These are phyloP conservation scores for Phytopythium litorale DNA, from an alignment of 352 stramenopile genomes.

Conservation along the genomic window DNA sequence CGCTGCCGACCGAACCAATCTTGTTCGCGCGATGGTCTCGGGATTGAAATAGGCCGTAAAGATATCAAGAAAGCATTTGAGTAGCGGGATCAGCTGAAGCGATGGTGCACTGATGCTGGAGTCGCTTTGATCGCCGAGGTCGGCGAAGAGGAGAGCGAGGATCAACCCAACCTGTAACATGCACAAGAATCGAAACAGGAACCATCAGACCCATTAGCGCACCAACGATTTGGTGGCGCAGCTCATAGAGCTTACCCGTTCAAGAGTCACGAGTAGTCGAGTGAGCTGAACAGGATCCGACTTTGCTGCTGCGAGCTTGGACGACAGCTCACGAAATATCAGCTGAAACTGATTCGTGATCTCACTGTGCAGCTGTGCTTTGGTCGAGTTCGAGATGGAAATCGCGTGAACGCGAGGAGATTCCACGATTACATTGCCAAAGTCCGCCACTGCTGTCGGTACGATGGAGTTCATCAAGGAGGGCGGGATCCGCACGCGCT, in stretches of 20 bases:
- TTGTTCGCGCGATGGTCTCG: slow-evolving; percentile 31
- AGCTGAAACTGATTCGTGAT: slow-evolving; percentile 1
- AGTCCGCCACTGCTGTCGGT: too few species aligned
- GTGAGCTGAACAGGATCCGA: slow-evolving; percentile 17
- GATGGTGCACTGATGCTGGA: slow-evolving; percentile 7
- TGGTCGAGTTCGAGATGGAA: slow-evolving; percentile 6
- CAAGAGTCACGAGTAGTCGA: slow-evolving; percentile 11
- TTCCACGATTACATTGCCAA: background rate
- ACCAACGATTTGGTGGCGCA: background rate
- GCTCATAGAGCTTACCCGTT: background rate
- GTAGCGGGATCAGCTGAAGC: slow-evolving; percentile 19
- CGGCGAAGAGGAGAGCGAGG: slow-evolving; percentile 33
- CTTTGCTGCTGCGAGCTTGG: background rate
- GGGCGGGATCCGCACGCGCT: slow-evolving; percentile 10
- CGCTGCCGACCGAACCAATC: slow-evolving; percentile 29
- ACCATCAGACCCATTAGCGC: slow-evolving; percentile 1
- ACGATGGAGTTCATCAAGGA: background rate
- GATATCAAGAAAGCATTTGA: slow-evolving; percentile 47
- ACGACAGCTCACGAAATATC: background rate
- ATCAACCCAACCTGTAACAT: slow-evolving; percentile 32
- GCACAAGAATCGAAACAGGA: background rate
- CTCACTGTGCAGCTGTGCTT: background rate
- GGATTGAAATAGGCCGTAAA: slow-evolving; percentile 45
- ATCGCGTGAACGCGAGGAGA: background rate
- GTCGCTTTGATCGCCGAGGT: slow-evolving; percentile 13